Evolutionary conservation across 1,284 basidiomycete species (phyloP).

Genomic region (Grifola frondosa): DNA sequence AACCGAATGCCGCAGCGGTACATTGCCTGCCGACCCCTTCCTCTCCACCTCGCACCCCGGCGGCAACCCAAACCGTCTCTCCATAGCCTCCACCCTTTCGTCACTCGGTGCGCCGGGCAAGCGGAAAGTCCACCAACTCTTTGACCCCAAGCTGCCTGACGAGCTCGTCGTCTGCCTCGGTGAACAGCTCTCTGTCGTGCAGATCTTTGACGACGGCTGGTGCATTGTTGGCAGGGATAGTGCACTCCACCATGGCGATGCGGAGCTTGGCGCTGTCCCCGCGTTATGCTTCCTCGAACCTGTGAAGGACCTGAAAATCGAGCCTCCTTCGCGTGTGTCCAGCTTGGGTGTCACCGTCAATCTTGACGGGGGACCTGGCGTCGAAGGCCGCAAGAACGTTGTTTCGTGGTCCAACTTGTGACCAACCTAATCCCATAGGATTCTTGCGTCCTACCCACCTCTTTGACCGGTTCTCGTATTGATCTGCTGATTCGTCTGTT

Average conservation of each 20-base stretch:
- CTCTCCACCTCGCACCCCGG: conserved; percentile 21
- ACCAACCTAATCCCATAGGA: conserved; percentile 1
- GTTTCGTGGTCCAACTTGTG: conserved; percentile 69
- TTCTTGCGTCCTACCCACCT: too few relatives aligned
- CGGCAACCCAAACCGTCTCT: conserved; percentile 27
- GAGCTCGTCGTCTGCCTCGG: conserved; percentile 56
- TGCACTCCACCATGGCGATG: conserved; percentile 41
- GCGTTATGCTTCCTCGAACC: conserved; percentile 70
- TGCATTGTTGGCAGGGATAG: conserved; percentile 60
- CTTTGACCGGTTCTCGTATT: too few relatives aligned
- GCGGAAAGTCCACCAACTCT: conserved; percentile 58
- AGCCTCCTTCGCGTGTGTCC: conserved; percentile 57
- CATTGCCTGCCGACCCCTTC: conserved; percentile 12
- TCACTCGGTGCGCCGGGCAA: conserved; percentile 35
- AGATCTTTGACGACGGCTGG: conserved; percentile 69
- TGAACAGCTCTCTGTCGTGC: conserved; percentile 58
- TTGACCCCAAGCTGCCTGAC: conserved; percentile 66
- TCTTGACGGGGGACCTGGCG: conserved; percentile 42
- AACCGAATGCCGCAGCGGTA: too few relatives aligned
- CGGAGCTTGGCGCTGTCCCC: conserved; percentile 65
- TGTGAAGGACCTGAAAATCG: conserved; percentile 50
- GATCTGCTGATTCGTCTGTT: too few relatives aligned
- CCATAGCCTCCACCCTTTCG: conserved; percentile 37
- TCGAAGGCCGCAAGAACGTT: conserved; percentile 44
- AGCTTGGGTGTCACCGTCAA: conserved; percentile 60